A percentile compares a stretch with the other conserved stretches of the same genome.
These are phyloP conservation scores for Asterionellopsis glacialis DNA, from an alignment of 108 stramenopile genomes.

Conservation along the genomic window DNA sequence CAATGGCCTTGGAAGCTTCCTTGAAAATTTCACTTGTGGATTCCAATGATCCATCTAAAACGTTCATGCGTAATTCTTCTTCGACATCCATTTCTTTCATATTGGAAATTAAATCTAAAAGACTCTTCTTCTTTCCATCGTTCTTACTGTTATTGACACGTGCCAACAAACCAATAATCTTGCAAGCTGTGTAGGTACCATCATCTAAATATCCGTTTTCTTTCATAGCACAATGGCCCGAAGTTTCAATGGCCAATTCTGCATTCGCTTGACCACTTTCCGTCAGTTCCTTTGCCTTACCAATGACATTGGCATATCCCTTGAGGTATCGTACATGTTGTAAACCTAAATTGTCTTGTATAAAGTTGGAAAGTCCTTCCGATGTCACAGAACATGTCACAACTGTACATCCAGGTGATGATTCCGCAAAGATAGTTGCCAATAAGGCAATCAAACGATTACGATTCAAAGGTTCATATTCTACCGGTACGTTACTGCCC, in stretches of 20 bases:
- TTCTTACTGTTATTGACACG: conserved; percentile 17
- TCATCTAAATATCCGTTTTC: conserved; percentile 83
- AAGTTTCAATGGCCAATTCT: conserved; percentile 83
- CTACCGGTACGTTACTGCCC: neutral
- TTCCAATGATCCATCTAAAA: conserved; percentile 54
- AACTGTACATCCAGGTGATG: conserved; percentile 62
- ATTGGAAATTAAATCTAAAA: conserved; percentile 57
- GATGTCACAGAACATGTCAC: conserved; percentile 82
- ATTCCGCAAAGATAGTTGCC: conserved; percentile 48
- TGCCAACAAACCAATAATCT: conserved; percentile 55
- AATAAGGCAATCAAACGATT: conserved; percentile 83
- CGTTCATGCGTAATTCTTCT: conserved; percentile 54
- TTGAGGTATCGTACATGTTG: conserved; percentile 69
- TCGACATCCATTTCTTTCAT: conserved; percentile 64
- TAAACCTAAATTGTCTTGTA: conserved; percentile 47
- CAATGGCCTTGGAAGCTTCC: conserved; percentile 30
- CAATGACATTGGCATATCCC: conserved; percentile 86
- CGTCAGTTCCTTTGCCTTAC: conserved; percentile 60
- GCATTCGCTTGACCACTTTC: conserved; percentile 58
- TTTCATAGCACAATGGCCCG: conserved; percentile 73
- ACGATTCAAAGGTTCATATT: conserved; percentile 66
- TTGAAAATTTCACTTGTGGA: conserved; percentile 49
- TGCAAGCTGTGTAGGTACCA: conserved; percentile 85
- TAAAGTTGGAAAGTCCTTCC: conserved; percentile 58
- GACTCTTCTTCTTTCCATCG: conserved; percentile 9